Conservation (phyloP, 306 rosid species). For the Lotus japonicus region DNA sequence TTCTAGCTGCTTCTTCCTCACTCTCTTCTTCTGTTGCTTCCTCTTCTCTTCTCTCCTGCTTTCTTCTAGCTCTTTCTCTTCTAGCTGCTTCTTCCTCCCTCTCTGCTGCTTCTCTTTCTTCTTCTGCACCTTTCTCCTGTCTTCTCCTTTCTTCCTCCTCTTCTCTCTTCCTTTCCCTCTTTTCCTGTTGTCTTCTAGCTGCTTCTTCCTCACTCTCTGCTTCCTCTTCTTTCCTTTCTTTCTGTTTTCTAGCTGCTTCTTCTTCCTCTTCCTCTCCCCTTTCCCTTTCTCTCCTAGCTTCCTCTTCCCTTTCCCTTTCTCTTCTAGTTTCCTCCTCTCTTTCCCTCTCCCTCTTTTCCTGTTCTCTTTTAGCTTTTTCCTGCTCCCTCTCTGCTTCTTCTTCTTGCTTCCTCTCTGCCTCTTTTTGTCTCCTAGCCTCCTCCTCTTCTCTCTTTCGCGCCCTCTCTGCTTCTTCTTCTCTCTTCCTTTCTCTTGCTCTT, state of each 20-base stretch:
- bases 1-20: not conserved
- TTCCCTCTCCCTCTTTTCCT: not conserved
- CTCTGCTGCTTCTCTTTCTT: not conserved
- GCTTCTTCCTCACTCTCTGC: not conserved
- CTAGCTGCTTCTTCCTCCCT: not conserved
- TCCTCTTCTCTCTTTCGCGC: not conserved
- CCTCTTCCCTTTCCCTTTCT: not conserved
- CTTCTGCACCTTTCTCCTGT: too few species aligned
- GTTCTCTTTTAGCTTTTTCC: slow-evolving; percentile 34
- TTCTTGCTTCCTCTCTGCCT: not conserved
- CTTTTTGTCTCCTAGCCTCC: not conserved
- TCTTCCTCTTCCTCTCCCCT: not conserved
- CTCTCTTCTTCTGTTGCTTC: not conserved
- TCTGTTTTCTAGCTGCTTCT: too few species aligned
- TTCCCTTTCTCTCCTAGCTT: not conserved
- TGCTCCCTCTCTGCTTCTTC: slow-evolving; percentile 15
- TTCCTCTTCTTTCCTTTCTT: not conserved
- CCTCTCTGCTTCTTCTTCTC: not conserved
- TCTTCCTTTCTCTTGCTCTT: not conserved
- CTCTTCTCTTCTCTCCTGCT: not conserved
- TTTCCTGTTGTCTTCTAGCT: not conserved
- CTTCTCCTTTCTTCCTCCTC: too few species aligned
- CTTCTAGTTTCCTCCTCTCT: not conserved
- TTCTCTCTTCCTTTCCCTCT: not conserved
- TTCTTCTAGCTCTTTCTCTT: not conserved